Conservation (phyloP, 768 basidiomycete genomes). For the Crassisporium funariophilum region DNA sequence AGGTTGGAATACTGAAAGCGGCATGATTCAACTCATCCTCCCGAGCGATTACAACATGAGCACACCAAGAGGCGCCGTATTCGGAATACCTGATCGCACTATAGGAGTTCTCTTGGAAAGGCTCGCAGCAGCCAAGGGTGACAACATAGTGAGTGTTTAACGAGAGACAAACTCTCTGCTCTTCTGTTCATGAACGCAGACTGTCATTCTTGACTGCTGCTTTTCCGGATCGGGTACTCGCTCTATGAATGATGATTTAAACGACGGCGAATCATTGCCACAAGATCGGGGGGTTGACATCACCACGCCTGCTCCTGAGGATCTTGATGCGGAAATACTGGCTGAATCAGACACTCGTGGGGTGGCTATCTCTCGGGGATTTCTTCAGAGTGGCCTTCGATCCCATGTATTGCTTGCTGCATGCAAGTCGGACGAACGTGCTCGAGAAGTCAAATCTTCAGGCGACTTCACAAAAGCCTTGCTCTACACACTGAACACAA, state of each 20-base stretch:
- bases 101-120: constrained; percentile 49
- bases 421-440: constrained; percentile 7
- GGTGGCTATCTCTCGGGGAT: neutral
- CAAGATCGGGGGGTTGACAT: neutral
- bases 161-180: neutral
- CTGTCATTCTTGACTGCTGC: constrained; percentile 16
- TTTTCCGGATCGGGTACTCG: constrained; percentile 10
- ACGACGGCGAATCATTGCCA: too few relatives aligned
- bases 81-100: constrained; percentile 60
- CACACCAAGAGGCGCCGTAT: constrained; percentile 27
- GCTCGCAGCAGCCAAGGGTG: constrained; percentile 49
- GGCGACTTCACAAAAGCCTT: constrained; percentile 16
- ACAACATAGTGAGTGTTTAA: constrained; percentile 52
- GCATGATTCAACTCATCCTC: constrained; percentile 52
- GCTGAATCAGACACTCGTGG: neutral
- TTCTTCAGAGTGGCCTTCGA: neutral
- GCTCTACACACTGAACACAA: constrained; percentile 2
- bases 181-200: constrained; percentile 1
- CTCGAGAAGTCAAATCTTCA: constrained; percentile 5
- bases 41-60: constrained; percentile 55
- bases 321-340: constrained; percentile 2
- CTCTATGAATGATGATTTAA: neutral
- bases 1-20: constrained; percentile 15
- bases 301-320: neutral
- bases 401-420: constrained; percentile 14